Evolutionary conservation across 148 eudicot genomes (phyloP), one percentile per base, ranked within the genome.

Genomic region (Mesembryanthemum crystallinum): DNA sequence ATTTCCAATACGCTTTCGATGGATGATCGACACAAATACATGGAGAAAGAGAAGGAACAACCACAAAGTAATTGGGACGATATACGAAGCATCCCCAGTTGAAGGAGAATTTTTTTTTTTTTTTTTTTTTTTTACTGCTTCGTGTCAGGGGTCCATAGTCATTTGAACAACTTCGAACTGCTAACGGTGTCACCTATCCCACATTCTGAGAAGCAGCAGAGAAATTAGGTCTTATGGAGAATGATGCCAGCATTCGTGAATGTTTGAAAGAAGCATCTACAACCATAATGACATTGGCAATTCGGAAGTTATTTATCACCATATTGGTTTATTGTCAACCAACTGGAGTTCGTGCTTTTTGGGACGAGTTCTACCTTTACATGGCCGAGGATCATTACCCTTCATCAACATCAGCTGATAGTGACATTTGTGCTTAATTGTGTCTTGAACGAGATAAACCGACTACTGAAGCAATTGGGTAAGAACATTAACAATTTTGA

Each of bases 31-130:
- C n/a, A 6, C 10, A 52, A 30, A 43, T 9, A 43, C 47, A 30
- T 33, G 47, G 29, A 20, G 28, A 33, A 55, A 32, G 7, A 54
- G 17, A 28, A 55, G 28, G 17, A 54, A 13, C 25, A 4, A 55
- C 1, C 10, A 30, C 6, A 52, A 42, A 9, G 27, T 49, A 4
- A 70, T 52, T 3, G 27, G 27, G 17, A 28, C 13, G 0, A 43
- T 67, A 43, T 67, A 43, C 33, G 42, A 12, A 0, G 18, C 21
- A 11, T 23, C 71, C 11, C 54, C 32, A 13, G 21, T 25, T 20
- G 71, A 67, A 4, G 55, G 71, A 67, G 55, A 67, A 43, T n/a
- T n/a, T n/a, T n/a, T n/a, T 67, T 11, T 25, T 67, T n/a, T n/a
- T 67, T 28, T 42, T 67, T 30, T 10, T 30, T 20, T 3, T 30